These are phyloP conservation scores for Cadophora gregata DNA, from an alignment of 2,329 filamentous ascomycete species.

Conservation along the genomic window DNA sequence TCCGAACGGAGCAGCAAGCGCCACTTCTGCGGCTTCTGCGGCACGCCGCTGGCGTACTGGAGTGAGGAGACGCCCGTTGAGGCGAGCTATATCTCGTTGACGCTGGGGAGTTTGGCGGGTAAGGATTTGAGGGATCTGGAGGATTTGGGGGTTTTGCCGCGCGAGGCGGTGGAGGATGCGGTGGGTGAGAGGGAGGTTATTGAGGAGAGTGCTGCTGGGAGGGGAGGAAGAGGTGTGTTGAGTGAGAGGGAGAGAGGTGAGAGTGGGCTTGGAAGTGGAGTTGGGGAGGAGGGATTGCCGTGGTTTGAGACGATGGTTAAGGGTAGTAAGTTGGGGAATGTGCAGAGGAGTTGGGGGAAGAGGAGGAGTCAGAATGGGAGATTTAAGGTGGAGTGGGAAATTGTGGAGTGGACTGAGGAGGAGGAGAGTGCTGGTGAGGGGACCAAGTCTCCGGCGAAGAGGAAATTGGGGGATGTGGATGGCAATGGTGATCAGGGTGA, in stretches of 20 bases:
- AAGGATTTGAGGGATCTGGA: slow-evolving; percentile 77
- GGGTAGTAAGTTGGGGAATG: slow-evolving; percentile 73
- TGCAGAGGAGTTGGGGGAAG: slow-evolving; percentile 65
- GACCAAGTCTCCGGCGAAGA: slow-evolving; percentile 53
- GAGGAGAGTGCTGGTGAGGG: slow-evolving; percentile 49
- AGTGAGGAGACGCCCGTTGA: slow-evolving; percentile 73
- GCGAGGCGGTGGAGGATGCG: slow-evolving; percentile 47
- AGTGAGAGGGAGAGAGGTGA: neutral
- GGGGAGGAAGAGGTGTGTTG: slow-evolving; percentile 32
- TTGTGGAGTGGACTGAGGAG: slow-evolving; percentile 72
- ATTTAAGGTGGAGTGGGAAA: slow-evolving; percentile 79
- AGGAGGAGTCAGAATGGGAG: slow-evolving; percentile 64
- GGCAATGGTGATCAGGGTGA: slow-evolving; percentile 43
- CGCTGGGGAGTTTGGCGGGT: slow-evolving; percentile 75
- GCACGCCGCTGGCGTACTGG: slow-evolving; percentile 85
- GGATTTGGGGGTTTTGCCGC: slow-evolving; percentile 74
- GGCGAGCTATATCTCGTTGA: slow-evolving; percentile 79
- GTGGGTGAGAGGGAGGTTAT: slow-evolving; percentile 38
- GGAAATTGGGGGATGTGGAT: slow-evolving; percentile 54
- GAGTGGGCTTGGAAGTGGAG: neutral
- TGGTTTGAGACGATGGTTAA: slow-evolving; percentile 88
- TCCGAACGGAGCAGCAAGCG: slow-evolving; percentile 64
- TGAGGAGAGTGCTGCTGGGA: slow-evolving; percentile 19
- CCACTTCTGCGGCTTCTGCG: slow-evolving; percentile 91
- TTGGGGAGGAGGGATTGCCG: slow-evolving; percentile 62